Conservation (phyloP, 306 rosid genomes). For the Prunus armeniaca region DNA sequence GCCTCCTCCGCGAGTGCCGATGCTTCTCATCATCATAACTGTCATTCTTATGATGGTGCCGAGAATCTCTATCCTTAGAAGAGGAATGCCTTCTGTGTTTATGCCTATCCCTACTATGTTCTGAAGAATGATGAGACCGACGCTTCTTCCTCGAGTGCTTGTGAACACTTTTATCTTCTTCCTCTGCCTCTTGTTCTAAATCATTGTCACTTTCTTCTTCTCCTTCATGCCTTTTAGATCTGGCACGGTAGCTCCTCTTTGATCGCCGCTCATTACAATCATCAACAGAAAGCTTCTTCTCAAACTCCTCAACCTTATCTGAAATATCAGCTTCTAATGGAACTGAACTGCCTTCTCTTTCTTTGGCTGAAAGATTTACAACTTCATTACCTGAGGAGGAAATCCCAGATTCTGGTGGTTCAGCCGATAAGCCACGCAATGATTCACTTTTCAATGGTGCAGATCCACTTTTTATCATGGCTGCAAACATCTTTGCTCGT, state of each 20-base stretch:
- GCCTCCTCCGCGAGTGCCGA: constrained; percentile 27
- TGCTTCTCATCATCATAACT: constrained; percentile 39
- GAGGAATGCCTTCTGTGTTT: constrained; percentile 56
- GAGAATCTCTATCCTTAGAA: constrained; percentile 40
- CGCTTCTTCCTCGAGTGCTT: constrained; percentile 58
- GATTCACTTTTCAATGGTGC: constrained; percentile 51
- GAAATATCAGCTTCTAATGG: constrained; percentile 45
- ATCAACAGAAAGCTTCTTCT: constrained; percentile 33
- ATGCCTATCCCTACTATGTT: constrained; percentile 44
- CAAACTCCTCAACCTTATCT: constrained; percentile 36
- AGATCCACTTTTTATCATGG: constrained; percentile 63
- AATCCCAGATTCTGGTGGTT: constrained; percentile 55
- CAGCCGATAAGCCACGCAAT: constrained; percentile 44
- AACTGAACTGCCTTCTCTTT: constrained; percentile 73
- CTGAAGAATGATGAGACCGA: constrained; percentile 53
- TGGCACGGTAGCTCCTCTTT: constrained; percentile 58
- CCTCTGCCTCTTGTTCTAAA: constrained; percentile 24
- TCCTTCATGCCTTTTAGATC: constrained; percentile 44
- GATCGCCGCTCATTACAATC: constrained; percentile 45
- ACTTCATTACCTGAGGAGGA: constrained; percentile 52
- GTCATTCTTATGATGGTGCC: constrained; percentile 27
- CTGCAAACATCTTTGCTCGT: constrained; percentile 84
- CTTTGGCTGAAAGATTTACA: constrained; percentile 42
- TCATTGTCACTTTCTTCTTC: constrained; percentile 21
- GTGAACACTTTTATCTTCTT: constrained; percentile 36